Base-by-base conservation (phyloP, 2,329 filamentous ascomycete species). In the Fusarium neocosmosporiellum region DNA sequence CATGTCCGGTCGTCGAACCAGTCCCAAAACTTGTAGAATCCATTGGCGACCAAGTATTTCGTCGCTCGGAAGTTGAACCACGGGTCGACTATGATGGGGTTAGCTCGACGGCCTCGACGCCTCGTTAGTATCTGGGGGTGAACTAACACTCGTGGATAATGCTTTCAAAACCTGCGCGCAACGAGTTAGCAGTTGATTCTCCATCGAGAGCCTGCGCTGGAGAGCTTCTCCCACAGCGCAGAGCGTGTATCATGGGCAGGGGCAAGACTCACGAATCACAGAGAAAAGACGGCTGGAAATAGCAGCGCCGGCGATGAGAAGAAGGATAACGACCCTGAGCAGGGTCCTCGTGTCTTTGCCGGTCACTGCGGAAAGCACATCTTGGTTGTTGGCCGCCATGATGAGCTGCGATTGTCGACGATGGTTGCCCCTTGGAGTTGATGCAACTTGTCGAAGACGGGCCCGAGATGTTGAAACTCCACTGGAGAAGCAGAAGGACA, bases 1-100 rank as follows among this genome's bases (percentile, higher is more conserved):
- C 96, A 99, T 90, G 96, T 99, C 87, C 96, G 92, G 87, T 99
- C 96, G 84, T 99, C 96, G 81, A 99, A 99, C 96, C 96, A 99
- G 83, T 99, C 96, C 96, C 96, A 99, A 83, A 99, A 99, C 83
- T 93, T 95, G 84, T 98, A 97, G 86, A 99, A 98, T 78, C 96
- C 96, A 91, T 99, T 91, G 81, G 96, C 90, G 64, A 99, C 94
- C 64, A 99, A 90, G 81, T 99, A 98, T 85, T 98, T 98, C 65
- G 96, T 98, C 75, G 96, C 96, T 84, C 96, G 90, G 85, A 99
- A 99, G 85, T 99, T 99, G 87, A 99, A 99, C 96, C 96, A 99
- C 37, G 96, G 96, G 85, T 99, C 96, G 86, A 99, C 96, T 99
- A 54, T 68, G 34, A 81, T 50, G 80, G 59, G 46, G 75, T 81